phyloP scores from a whole-genome alignment of 805 yeast genomes.

The Candida alai region DNA sequence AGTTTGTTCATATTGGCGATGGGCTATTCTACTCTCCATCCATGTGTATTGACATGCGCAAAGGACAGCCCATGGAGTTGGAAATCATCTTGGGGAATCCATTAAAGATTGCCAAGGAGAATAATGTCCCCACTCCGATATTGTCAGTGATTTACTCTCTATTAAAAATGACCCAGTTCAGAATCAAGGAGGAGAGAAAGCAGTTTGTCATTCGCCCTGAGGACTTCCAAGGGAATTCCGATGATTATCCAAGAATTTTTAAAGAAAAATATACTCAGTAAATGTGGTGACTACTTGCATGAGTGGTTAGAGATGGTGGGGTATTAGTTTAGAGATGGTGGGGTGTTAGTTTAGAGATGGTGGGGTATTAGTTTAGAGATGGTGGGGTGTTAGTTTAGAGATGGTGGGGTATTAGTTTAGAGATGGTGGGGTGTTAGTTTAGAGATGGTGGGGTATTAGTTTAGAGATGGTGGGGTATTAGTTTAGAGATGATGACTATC shows the following conservation, averaged over 20 bases:
- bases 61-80: slow-evolving; percentile 35
- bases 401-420: no score
- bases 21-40: slow-evolving; percentile 41
- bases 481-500: no score
- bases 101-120: slow-evolving; percentile 33
- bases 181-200: slow-evolving; percentile 56
- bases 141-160: slow-evolving; percentile 55
- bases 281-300: neutral
- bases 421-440: no score
- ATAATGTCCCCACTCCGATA: slow-evolving; percentile 50
- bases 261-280: slow-evolving; percentile 7
- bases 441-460: no score
- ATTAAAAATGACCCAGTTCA: slow-evolving; percentile 57
- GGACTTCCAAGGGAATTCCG: slow-evolving; percentile 11
- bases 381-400: no score
- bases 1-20: slow-evolving; percentile 48
- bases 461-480: no score
- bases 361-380: no score
- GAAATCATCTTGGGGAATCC: slow-evolving; percentile 41
- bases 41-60: slow-evolving; percentile 36
- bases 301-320: no score
- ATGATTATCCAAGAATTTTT: slow-evolving; percentile 9
- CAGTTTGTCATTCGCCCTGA: slow-evolving; percentile 8
- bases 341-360: no score
- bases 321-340: no score